These are phyloP conservation scores for Boletus pseudopeckii DNA, from an alignment of 768 basidiomycete species.

Conservation along the genomic window DNA sequence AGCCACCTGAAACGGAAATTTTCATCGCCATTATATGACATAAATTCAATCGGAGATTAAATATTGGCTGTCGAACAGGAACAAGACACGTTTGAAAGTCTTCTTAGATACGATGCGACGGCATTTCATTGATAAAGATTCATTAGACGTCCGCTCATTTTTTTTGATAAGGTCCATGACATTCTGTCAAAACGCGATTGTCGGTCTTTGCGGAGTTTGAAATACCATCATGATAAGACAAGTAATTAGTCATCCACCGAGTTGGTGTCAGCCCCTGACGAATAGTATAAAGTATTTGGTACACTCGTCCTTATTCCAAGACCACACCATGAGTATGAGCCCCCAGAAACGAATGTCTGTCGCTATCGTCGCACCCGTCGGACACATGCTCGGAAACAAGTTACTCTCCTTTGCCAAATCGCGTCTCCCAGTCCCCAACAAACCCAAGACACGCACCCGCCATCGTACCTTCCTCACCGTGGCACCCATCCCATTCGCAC, in stretches of 20 bases:
- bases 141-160: too few species aligned
- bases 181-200: too few species aligned
- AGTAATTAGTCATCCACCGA: neutral
- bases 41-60: conserved; percentile 11
- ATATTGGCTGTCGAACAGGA: neutral
- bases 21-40: neutral
- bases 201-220: neutral
- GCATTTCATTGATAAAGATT: too few species aligned
- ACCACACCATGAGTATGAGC: conserved; percentile 5
- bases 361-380: conserved; percentile 1
- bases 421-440: conserved; percentile 21
- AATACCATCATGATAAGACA: neutral
- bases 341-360: conserved; percentile 7
- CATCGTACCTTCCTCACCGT: conserved; percentile 12
- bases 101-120: too few species aligned
- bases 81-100: too few species aligned
- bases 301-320: too few species aligned
- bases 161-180: too few species aligned
- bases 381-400: conserved; percentile 17
- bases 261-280: conserved; percentile 15
- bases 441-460: conserved; percentile 10
- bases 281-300: conserved; percentile 7
- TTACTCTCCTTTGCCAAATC: conserved; percentile 21
- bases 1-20: conserved; percentile 19
- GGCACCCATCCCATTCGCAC: conserved; percentile 26